These are phyloP conservation scores for Neospora caninum DNA, from an alignment of 169 alveolate species.

Conservation along the genomic window DNA sequence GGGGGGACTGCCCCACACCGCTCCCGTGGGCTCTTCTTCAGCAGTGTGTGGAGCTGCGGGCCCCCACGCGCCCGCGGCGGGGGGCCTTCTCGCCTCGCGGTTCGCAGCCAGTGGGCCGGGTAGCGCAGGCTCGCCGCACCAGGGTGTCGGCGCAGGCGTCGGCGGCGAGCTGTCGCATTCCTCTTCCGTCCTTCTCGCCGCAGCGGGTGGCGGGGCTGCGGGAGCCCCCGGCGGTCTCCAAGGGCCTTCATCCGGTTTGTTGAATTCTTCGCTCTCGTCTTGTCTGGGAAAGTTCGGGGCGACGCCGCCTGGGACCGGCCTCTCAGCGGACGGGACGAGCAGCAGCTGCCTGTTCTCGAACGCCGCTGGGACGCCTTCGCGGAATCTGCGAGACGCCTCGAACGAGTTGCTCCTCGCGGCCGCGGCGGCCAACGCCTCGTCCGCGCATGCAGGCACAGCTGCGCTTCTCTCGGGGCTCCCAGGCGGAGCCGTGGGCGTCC, in stretches of 20 bases:
- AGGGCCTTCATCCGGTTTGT: neutral
- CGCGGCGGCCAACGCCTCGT: neutral
- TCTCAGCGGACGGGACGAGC: neutral
- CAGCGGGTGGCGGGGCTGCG: neutral
- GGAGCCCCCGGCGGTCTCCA: neutral
- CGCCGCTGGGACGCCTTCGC: neutral
- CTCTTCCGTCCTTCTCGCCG: neutral
- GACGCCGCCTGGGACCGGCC: neutral
- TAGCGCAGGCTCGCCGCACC: neutral
- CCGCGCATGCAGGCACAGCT: neutral
- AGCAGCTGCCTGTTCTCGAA: neutral
- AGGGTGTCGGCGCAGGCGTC: neutral
- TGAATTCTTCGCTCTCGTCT: neutral
- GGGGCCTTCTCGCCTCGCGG: neutral
- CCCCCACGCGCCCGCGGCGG: neutral
- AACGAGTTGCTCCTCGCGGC: conserved; percentile 15
- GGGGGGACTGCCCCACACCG: neutral
- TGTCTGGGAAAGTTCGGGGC: neutral
- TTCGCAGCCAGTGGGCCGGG: neutral
- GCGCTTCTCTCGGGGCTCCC: neutral
- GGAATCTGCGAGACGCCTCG: neutral
- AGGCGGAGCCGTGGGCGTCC: neutral
- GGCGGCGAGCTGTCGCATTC: neutral
- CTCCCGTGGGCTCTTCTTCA: neutral
- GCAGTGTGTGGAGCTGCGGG: neutral